Evolutionary conservation across 2,329 filamentous ascomycete species (phyloP).

Genomic region (Epichloe sylvatica): DNA sequence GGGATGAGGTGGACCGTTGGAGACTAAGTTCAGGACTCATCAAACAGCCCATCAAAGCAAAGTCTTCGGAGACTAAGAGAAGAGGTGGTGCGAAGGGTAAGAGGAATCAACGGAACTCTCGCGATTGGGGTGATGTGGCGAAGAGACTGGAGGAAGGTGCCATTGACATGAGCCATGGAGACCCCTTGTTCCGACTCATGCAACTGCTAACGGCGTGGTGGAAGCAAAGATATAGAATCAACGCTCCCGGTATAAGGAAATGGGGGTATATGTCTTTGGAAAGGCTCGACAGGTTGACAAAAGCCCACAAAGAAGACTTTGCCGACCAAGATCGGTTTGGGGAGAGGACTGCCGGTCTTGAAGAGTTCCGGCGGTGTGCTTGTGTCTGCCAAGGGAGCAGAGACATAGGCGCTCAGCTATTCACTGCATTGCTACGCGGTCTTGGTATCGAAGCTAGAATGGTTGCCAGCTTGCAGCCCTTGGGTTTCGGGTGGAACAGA

Average conservation of each 20-base stretch:
- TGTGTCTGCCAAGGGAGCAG: conserved; percentile 63
- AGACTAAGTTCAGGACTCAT: conserved; percentile 52
- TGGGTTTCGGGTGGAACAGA: conserved; percentile 86
- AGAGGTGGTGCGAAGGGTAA: conserved; percentile 18
- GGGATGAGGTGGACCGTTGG: conserved; percentile 62
- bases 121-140: conserved; percentile 60
- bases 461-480: conserved; percentile 70
- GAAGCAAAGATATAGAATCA: conserved; percentile 70
- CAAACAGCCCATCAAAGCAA: conserved; percentile 20
- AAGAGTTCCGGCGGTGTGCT: conserved; percentile 56
- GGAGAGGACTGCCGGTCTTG: conserved; percentile 54
- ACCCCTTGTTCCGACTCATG: conserved; percentile 66
- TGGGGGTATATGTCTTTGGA: conserved; percentile 73
- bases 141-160: conserved; percentile 54
- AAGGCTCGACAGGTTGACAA: conserved; percentile 58
- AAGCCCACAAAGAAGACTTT: conserved; percentile 50
- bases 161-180: conserved; percentile 67
- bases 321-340: conserved; percentile 55
- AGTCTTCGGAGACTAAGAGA: conserved; percentile 9
- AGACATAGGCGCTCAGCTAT: conserved; percentile 79
- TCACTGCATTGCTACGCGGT: conserved; percentile 70
- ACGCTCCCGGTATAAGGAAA: conserved; percentile 71
- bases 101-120: conserved; percentile 19
- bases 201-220: conserved; percentile 71
- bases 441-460: conserved; percentile 71